Evolutionary conservation across 2,329 filamentous ascomycete genomes (phyloP), one percentile per base, ranked within the genome.

Genomic region (Aspergillus novofumigatus): DNA sequence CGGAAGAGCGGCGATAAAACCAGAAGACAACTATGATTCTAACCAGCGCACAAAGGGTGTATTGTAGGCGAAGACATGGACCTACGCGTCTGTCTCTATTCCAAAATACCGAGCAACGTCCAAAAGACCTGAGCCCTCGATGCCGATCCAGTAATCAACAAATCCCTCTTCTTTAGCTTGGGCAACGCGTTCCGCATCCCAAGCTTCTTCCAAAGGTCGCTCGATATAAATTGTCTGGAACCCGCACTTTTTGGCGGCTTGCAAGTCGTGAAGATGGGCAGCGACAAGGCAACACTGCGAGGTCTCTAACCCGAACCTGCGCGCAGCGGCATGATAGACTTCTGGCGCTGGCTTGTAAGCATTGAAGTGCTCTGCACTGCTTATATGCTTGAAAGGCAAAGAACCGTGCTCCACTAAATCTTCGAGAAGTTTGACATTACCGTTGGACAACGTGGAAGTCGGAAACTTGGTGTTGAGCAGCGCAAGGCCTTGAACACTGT

Each of bases 171-270:
- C 80, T 54, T 80, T 78, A 49, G 76, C 75, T 61, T 81, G 80
- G 49, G 78, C 75, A 41, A 82, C 76, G 11, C 81, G 74, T 14
- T 82, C 80, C 41, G 62, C 56, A 20, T 66, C 65, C 83, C 84
- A 88, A 11, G 77, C 79, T 73, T 91, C 89, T 72, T 93, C 89
- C 45, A 69, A 62, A 1, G 72, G 69, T 61, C 89, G 77, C 75
- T 90, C 87, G 1, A 92, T 82, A 68, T 91, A 92, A 1, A 92
- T 79, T 0, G 88, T 89, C 63, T 81, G 78, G 60, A 91, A 74
- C 0, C 89, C 89, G 60, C 78, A 80, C 3, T 66, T 67, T 63
- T 83, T 83, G 3, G 89, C 89, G 0, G 81, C 86, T 56, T 82
- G 75, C 56, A 92, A 75, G 71, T 92, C 89, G 8, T 70, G 73